phyloP scores from a whole-genome alignment of 2,329 filamentous ascomycete genomes.

The Fonsecaea monophora region DNA sequence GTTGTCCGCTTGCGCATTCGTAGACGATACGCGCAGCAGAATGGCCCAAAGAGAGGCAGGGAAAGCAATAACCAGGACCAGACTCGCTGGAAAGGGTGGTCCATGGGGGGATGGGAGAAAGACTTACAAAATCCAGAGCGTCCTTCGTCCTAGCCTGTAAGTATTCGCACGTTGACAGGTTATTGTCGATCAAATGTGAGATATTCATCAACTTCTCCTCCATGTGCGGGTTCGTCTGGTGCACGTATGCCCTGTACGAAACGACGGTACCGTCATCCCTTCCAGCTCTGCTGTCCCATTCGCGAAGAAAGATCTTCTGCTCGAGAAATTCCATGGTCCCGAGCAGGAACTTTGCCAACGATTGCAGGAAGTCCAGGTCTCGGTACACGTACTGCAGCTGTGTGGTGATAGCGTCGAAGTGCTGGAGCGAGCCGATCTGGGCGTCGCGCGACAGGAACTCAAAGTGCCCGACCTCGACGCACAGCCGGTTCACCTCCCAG shows the following conservation, averaged over 20 bases:
- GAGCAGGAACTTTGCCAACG: conserved; percentile 25
- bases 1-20: too few relatives aligned
- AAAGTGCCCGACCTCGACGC: conserved; percentile 20
- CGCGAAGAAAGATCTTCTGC: conserved; percentile 21
- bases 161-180: conserved; percentile 23
- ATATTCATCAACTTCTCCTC: conserved; percentile 30
- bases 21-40: too few relatives aligned
- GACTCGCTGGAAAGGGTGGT: not conserved
- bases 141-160: conserved; percentile 25
- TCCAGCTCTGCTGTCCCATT: not conserved
- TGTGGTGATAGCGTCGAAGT: conserved; percentile 28
- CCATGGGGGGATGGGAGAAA: not conserved
- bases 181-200: conserved; percentile 26
- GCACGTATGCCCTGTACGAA: conserved; percentile 18
- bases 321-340: conserved; percentile 29
- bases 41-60: not conserved
- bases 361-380: conserved; percentile 18
- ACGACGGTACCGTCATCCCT: conserved; percentile 13
- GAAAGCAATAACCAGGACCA: not conserved
- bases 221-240: conserved; percentile 27
- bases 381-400: conserved; percentile 23
- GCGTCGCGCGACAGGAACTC: conserved; percentile 23
- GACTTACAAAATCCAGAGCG: conserved; percentile 25
- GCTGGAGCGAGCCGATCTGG: conserved; percentile 18
- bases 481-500: conserved; percentile 27